Evolutionary conservation across 2,329 filamentous ascomycete species (phyloP).

Genomic region (Cordyceps militaris): DNA sequence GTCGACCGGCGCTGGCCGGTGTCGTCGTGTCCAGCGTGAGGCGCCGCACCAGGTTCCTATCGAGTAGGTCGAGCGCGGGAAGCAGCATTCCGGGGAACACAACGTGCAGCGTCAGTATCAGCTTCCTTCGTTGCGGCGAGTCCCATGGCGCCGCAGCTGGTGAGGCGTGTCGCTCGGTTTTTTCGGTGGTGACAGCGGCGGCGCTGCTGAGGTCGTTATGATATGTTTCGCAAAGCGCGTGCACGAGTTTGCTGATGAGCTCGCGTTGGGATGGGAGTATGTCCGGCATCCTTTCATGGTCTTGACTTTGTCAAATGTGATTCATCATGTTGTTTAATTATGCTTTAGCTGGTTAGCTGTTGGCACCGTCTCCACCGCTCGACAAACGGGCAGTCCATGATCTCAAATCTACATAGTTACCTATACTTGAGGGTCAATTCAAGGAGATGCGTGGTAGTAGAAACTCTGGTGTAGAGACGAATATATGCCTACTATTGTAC

Average conservation of each 20-base stretch:
- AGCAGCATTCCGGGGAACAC: conserved; percentile 76
- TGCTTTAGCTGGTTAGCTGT: not conserved
- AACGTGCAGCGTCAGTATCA: conserved; percentile 76
- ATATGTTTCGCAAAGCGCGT: conserved; percentile 27
- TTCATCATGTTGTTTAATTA: not conserved
- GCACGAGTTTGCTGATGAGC: conserved; percentile 44
- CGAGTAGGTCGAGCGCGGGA: conserved; percentile 80
- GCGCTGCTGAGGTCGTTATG: not conserved
- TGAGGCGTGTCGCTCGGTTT: not conserved
- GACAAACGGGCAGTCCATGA: not conserved
- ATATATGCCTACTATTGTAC: not conserved
- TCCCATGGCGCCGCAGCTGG: conserved; percentile 9
- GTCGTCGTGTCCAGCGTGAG: conserved; percentile 22
- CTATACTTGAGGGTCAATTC: too few species aligned
- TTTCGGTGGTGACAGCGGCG: not conserved
- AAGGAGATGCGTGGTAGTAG: too few species aligned
- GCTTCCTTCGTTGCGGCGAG: conserved; percentile 34
- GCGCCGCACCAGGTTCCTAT: conserved; percentile 63
- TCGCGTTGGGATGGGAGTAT: conserved; percentile 30
- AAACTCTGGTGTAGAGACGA: not conserved
- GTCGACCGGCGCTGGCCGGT: not conserved
- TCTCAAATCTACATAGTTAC: too few species aligned
- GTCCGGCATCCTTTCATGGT: conserved; percentile 11
- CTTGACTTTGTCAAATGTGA: not conserved
- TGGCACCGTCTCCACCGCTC: not conserved